Percentiles rank a stretch among this genome's conserved stretches.
These are phyloP conservation scores for Vinca major DNA, from an alignment of 305 asterid genomes.

Conservation along the genomic window DNA sequence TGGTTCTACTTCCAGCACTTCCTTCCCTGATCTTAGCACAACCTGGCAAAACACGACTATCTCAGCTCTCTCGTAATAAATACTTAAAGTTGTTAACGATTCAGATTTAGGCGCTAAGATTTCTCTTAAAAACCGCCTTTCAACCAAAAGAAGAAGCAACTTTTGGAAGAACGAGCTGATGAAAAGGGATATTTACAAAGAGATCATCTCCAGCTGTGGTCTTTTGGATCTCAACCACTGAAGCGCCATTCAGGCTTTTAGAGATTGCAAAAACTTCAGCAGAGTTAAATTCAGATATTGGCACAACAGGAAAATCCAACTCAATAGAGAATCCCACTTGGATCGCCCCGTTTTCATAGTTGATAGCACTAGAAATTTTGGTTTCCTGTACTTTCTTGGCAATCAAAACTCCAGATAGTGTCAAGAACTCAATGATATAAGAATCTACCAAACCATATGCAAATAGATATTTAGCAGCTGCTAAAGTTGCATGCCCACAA, in stretches of 20 bases:
- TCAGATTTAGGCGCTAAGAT: not conserved
- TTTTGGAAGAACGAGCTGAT: not conserved
- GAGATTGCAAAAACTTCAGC: slow-evolving; percentile 38
- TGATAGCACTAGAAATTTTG: slow-evolving; percentile 17
- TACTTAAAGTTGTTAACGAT: no score
- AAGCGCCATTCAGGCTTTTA: slow-evolving; percentile 54
- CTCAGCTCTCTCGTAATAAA: not conserved
- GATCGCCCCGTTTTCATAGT: slow-evolving; percentile 19
- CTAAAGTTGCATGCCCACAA: slow-evolving; percentile 87
- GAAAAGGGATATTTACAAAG: slow-evolving; percentile 38
- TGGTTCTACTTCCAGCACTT: slow-evolving; percentile 47
- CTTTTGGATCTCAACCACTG: slow-evolving; percentile 47
- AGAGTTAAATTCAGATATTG: slow-evolving; percentile 23
- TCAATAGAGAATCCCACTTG: slow-evolving; percentile 45
- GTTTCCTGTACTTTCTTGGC: slow-evolving; percentile 43
- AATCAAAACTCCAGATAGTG: slow-evolving; percentile 56
- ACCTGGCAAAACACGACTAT: slow-evolving; percentile 36
- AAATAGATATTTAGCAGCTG: slow-evolving; percentile 66
- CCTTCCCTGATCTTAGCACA: slow-evolving; percentile 58
- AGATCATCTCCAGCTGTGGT: slow-evolving; percentile 46
- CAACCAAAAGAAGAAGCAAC: not conserved
- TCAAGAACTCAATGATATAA: slow-evolving; percentile 48
- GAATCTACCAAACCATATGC: slow-evolving; percentile 37
- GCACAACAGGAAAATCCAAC: slow-evolving; percentile 62
- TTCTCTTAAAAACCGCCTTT: not conserved